A percentile compares a stretch with the other conserved stretches of the same genome.
These are phyloP conservation scores for Petrea volubilis DNA, from an alignment of 257 asterid species.

Conservation along the genomic window DNA sequence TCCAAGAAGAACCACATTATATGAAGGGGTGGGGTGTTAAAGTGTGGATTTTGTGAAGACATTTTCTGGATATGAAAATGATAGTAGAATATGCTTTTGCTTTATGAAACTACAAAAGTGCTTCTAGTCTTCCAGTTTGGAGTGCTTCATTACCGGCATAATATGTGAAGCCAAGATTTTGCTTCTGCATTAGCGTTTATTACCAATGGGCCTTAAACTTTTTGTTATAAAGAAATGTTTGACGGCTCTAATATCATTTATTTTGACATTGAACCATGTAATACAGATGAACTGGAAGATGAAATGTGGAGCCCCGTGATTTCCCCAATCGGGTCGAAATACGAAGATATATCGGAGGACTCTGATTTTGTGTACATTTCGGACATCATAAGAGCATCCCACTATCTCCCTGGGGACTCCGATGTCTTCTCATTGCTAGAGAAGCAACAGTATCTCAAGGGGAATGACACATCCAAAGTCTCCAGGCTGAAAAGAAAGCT, in stretches of 20 bases:
- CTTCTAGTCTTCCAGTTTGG: constrained; percentile 9
- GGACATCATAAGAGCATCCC: constrained; percentile 63
- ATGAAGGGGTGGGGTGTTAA: constrained; percentile 10
- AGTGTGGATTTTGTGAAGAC: constrained; percentile 33
- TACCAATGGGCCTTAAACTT: not conserved
- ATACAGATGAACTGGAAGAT: constrained; percentile 57
- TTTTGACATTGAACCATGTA: constrained; percentile 6
- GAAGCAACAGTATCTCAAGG: constrained; percentile 73
- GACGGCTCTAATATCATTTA: not conserved
- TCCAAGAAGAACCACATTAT: constrained; percentile 14
- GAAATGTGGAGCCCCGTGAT: constrained; percentile 56
- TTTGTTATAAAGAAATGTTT: not conserved
- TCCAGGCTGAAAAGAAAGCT: constrained; percentile 64
- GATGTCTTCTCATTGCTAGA: constrained; percentile 65
- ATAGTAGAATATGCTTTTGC: constrained; percentile 23
- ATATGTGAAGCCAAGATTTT: constrained; percentile 8
- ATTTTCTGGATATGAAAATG: constrained; percentile 31
- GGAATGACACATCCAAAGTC: constrained; percentile 54
- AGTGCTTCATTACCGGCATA: constrained; percentile 8
- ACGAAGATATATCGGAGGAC: constrained; percentile 38
- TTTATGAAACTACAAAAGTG: constrained; percentile 17
- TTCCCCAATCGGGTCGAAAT: constrained; percentile 32
- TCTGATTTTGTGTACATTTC: constrained; percentile 61
- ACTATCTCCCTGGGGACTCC: constrained; percentile 53
- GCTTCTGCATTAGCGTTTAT: not conserved